phyloP scores from a whole-genome alignment of 116 monocot genomes.

The Iris pallida region DNA sequence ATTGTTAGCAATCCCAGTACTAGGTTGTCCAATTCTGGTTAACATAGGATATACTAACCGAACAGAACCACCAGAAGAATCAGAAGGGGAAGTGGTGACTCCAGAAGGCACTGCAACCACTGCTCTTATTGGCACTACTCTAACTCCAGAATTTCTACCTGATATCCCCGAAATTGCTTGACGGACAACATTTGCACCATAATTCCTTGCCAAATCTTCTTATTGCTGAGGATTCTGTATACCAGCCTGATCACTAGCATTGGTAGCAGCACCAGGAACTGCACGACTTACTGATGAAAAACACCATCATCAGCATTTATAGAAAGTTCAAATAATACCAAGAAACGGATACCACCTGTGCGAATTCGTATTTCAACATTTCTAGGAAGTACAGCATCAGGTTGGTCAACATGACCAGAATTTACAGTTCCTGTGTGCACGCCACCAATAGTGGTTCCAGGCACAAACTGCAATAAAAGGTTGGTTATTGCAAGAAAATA shows the following conservation, averaged over 20 bases:
- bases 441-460: conserved; percentile 44
- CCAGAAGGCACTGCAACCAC: conserved; percentile 74
- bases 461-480: conserved; percentile 43
- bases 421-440: conserved; percentile 36
- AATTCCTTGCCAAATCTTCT: conserved; percentile 29
- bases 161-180: conserved; percentile 37
- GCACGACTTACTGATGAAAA: conserved; percentile 27
- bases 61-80: conserved; percentile 37
- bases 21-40: conserved; percentile 41
- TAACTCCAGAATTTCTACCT: conserved; percentile 47
- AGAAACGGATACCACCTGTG: conserved; percentile 37
- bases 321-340: conserved; percentile 5
- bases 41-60: conserved; percentile 56
- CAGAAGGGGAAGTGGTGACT: conserved; percentile 29
- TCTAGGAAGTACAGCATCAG: conserved; percentile 54
- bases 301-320: neutral
- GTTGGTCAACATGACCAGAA: conserved; percentile 31
- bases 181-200: conserved; percentile 18
- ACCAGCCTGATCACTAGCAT: conserved; percentile 21
- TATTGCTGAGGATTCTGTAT: conserved; percentile 33
- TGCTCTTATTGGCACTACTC: conserved; percentile 69
- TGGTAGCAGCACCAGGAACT: conserved; percentile 27
- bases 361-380: conserved; percentile 85
- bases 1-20: conserved; percentile 19
- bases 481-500: no score